phyloP scores from a whole-genome alignment of 345 rosid genomes.

The Euphorbia lathyris region DNA sequence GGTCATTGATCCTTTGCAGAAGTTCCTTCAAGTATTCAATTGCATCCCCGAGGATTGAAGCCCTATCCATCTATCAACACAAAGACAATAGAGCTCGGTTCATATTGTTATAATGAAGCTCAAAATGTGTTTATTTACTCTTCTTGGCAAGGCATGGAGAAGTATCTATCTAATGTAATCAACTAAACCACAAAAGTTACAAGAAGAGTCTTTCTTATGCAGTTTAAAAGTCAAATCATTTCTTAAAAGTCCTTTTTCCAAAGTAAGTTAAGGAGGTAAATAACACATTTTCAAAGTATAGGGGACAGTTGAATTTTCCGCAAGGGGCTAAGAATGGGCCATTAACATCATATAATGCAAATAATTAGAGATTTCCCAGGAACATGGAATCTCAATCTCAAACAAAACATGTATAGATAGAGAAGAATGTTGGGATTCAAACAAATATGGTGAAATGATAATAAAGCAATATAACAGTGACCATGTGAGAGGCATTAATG shows the following conservation, averaged over 20 bases:
- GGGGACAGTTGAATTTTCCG: too few species aligned
- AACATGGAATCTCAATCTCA: not conserved
- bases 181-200: not conserved
- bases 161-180: not conserved
- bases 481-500: slow-evolving; percentile 30
- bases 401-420: not conserved
- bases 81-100: slow-evolving; percentile 5
- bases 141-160: not conserved
- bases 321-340: too few species aligned
- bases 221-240: too few species aligned
- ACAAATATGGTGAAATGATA: slow-evolving; percentile 9
- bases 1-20: slow-evolving; percentile 90
- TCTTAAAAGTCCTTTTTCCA: too few species aligned
- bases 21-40: slow-evolving; percentile 96
- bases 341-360: not conserved
- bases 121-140: not conserved
- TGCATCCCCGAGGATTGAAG: slow-evolving; percentile 96
- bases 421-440: slow-evolving; percentile 1
- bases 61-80: slow-evolving; percentile 87
- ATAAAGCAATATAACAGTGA: not conserved
- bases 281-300: too few species aligned
- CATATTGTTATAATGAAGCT: not conserved
- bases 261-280: too few species aligned
- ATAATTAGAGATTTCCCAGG: not conserved
- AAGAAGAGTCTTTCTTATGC: too few species aligned